Conservation (phyloP, 768 basidiomycete genomes). For the Lentinula detonsa region DNA sequence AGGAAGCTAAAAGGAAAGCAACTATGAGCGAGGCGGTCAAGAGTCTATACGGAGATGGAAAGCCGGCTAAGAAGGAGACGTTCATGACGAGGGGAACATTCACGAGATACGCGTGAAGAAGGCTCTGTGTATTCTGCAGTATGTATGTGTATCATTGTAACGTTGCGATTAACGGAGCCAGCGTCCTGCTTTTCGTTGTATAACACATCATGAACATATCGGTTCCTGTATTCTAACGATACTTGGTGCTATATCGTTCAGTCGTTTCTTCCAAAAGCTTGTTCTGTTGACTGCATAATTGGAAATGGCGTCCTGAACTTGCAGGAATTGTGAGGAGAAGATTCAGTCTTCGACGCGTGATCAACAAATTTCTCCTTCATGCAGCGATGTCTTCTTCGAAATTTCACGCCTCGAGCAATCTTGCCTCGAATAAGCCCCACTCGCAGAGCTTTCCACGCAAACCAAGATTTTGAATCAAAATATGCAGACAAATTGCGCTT, state of each 20-base stretch:
- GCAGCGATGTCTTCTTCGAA: neutral
- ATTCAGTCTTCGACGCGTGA: no score
- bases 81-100: conserved; percentile 93
- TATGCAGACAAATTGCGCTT: conserved; percentile 68
- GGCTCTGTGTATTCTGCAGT: neutral
- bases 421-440: neutral
- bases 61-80: conserved; percentile 64
- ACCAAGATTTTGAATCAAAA: conserved; percentile 32
- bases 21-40: conserved; percentile 84
- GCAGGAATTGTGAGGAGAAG: no score
- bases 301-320: no score
- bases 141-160: neutral
- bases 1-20: conserved; percentile 79
- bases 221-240: no score
- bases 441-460: neutral
- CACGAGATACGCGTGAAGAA: conserved; percentile 55
- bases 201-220: no score
- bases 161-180: neutral
- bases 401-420: neutral
- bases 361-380: neutral
- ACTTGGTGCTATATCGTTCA: no score
- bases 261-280: no score
- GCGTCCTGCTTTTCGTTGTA: no score
- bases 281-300: no score
- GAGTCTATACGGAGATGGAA: conserved; percentile 67